A percentile compares a stretch with the other conserved stretches of the same genome.
Conservation (phyloP, 306 rosid genomes). For the Medicago truncatula region MtrunA17r5.0-ANR NC_053048.1:41555501-41556000, state of each 20-base stretch:
- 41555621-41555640: slow-evolving; percentile 57
- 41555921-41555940: too few species aligned
- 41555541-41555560: slow-evolving; percentile 58
- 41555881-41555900: too few species aligned
- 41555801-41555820: slow-evolving; percentile 50
- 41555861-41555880: too few species aligned
- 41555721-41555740: slow-evolving; percentile 73
- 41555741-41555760: slow-evolving; percentile 48
- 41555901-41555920: too few species aligned
- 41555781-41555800: slow-evolving; percentile 73
- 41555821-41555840: not conserved
- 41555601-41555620: slow-evolving; percentile 79
- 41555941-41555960: too few species aligned
- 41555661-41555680: slow-evolving; percentile 76
- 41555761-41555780: slow-evolving; percentile 41
- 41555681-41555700: slow-evolving; percentile 71
- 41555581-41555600: slow-evolving; percentile 56
- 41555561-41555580: slow-evolving; percentile 70
- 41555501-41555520: slow-evolving; percentile 64
- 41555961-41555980: too few species aligned
- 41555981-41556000: too few species aligned
- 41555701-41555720: slow-evolving; percentile 82
- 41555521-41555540: slow-evolving; percentile 64
- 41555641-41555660: slow-evolving; percentile 59
- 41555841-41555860: not conserved